phyloP scores from a whole-genome alignment of 2,329 filamentous ascomycete species.

The Daldinia sp. region DNA sequence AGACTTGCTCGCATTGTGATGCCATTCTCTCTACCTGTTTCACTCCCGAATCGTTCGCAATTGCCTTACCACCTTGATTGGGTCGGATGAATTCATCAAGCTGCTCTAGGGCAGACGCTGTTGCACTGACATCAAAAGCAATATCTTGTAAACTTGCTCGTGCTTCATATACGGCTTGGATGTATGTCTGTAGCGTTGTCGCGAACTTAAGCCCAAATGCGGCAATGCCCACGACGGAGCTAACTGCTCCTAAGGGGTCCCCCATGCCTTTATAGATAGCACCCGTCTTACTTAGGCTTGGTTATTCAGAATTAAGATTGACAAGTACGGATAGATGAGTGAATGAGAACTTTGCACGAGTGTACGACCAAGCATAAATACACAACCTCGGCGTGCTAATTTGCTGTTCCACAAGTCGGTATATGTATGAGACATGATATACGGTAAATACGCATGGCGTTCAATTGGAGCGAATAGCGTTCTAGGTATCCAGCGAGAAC shows the following conservation, averaged over 20 bases:
- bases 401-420: neutral
- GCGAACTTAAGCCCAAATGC: constrained; percentile 31
- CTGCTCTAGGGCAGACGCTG: constrained; percentile 30
- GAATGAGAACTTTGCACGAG: too few relatives aligned
- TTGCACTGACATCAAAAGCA: constrained; percentile 29
- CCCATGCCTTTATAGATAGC: constrained; percentile 12
- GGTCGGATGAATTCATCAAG: constrained; percentile 18
- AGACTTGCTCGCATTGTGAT: constrained; percentile 29
- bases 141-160: constrained; percentile 25
- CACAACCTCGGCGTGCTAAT: neutral
- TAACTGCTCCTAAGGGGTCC: constrained; percentile 17
- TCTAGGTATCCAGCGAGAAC: neutral
- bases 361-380: too few relatives aligned
- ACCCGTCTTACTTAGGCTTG: neutral
- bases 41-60: constrained; percentile 23
- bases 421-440: neutral
- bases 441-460: neutral
- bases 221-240: constrained; percentile 29
- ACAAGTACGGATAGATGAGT: too few relatives aligned
- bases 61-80: constrained; percentile 17
- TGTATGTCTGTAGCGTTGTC: constrained; percentile 31
- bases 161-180: constrained; percentile 26
- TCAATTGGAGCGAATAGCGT: neutral
- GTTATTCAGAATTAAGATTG: neutral
- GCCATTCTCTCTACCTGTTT: constrained; percentile 25